These are phyloP conservation scores for Colletotrichum sp. DNA, from an alignment of 2,329 filamentous ascomycete genomes.

Conservation along the genomic window DNA sequence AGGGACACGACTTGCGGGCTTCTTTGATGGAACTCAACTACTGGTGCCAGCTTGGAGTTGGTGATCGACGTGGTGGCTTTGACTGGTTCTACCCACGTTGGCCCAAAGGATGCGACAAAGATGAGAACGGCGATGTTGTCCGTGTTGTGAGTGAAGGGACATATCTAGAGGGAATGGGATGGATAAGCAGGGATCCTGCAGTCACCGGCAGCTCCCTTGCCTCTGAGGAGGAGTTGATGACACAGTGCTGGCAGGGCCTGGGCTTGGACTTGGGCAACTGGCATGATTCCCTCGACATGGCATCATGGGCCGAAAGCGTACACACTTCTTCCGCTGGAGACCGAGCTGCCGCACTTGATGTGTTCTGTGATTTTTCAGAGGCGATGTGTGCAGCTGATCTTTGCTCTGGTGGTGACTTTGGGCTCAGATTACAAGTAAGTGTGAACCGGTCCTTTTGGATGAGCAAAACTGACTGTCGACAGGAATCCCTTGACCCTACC, in stretches of 20 bases:
- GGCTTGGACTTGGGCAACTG: conserved; percentile 66
- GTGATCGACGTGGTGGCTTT: conserved; percentile 84
- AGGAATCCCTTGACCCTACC: conserved; percentile 66
- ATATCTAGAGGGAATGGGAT: conserved; percentile 80
- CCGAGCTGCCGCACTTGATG: conserved; percentile 45
- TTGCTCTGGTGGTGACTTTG: conserved; percentile 55
- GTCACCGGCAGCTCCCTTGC: conserved; percentile 39
- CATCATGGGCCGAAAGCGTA: conserved; percentile 39
- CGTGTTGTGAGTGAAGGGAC: conserved; percentile 84
- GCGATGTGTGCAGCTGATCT: conserved; percentile 71
- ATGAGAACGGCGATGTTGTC: conserved; percentile 69
- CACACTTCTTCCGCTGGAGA: conserved; percentile 22
- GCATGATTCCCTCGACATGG: conserved; percentile 46
- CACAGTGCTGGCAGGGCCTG: conserved; percentile 73
- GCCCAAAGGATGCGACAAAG: conserved; percentile 73
- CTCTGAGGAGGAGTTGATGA: conserved; percentile 66
- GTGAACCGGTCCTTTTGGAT: background rate
- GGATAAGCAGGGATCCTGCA: conserved; percentile 68
- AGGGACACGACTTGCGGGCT: conserved; percentile 76
- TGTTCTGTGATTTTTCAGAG: conserved; percentile 60
- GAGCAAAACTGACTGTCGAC: conserved; percentile 20
- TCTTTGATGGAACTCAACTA: conserved; percentile 86
- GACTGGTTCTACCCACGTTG: conserved; percentile 88
- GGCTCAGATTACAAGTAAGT: conserved; percentile 39
- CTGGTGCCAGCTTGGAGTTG: conserved; percentile 96